Evolutionary conservation across 345 rosid genomes (phyloP), one percentile per base, ranked within the genome.

Genomic region (Orychophragmus violaceus): DNA sequence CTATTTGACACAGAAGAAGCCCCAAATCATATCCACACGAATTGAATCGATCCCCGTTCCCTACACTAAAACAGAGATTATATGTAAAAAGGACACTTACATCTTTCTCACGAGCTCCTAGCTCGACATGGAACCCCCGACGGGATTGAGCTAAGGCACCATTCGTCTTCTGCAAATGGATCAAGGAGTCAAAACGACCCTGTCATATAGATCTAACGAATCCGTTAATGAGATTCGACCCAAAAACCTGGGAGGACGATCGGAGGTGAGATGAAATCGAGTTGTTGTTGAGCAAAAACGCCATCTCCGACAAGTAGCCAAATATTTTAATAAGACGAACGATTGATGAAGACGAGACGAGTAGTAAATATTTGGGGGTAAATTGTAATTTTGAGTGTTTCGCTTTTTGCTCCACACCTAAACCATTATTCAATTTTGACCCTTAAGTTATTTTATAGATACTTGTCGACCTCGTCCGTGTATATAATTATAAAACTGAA

Each of bases 101-200:
- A 79, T 94, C 89, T 85, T 87, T 82, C 80, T 90, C 98, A 9
- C 97, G 94, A 71, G 87, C 76, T 22, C 97, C 98, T 0, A 76
- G 83, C 44, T 85, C 90, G 32, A 88, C 85, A 61, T 90, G 97
- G 61, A 80, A 75, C 13, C 84, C 87, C 4, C 98, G 94, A 37
- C 81, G 84, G 14, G 81, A 33, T 24, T 76, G 68, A 37, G 85
- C 70, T 14, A 83, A 41, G 2, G 78, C 76, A 58, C 58, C 83
- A 65, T 75, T 77, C 13, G 70, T 49, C 69, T 77, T 78, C 93
- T 78, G 69, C 78, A 69, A 57, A 59, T 1, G 9, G 25, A 23
- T 41, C 35, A 68, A 21, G 39, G 64, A 48, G 45, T 46, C 6
- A 44, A 32, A 49, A 36, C 33, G 69, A 69, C 36, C 13, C 14